These are phyloP conservation scores for Calocybe cyanea DNA, from an alignment of 768 basidiomycete genomes.

Conservation along the genomic window DNA sequence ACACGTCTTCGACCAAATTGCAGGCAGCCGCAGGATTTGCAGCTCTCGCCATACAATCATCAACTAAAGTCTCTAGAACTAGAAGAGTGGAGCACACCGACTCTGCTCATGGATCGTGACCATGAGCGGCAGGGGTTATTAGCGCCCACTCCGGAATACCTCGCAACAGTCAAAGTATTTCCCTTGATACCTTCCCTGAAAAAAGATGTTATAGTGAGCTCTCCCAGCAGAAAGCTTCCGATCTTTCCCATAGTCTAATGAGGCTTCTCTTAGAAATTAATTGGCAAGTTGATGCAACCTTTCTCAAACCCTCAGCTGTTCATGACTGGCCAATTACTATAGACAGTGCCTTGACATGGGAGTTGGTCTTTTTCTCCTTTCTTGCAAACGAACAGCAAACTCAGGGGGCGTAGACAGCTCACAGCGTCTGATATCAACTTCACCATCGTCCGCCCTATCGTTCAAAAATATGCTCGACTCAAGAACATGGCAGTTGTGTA, in stretches of 20 bases:
- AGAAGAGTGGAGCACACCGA: not conserved
- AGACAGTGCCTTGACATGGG: slow-evolving; percentile 79
- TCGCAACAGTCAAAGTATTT: slow-evolving; percentile 70
- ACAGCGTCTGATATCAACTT: slow-evolving; percentile 84
- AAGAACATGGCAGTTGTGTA: slow-evolving; percentile 74
- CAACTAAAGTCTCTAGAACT: no score
- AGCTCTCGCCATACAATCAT: no score
- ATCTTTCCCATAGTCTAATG: slow-evolving; percentile 13
- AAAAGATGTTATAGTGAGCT: slow-evolving; percentile 62
- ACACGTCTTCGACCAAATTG: no score
- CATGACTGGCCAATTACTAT: slow-evolving; percentile 13
- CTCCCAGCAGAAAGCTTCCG: not conserved
- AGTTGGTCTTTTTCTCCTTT: slow-evolving; percentile 43
- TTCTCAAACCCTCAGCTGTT: slow-evolving; percentile 10
- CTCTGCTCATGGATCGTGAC: slow-evolving; percentile 29
- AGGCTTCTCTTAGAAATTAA: slow-evolving; percentile 36
- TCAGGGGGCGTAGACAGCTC: slow-evolving; percentile 52
- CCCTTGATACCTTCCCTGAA: slow-evolving; percentile 75
- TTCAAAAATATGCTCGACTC: slow-evolving; percentile 73
- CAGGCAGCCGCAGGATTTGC: no score
- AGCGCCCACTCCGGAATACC: slow-evolving; percentile 52
- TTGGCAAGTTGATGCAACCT: slow-evolving; percentile 28
- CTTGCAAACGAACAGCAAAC: slow-evolving; percentile 3
- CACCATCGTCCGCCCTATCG: slow-evolving; percentile 71
- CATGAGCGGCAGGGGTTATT: slow-evolving; percentile 41